Evolutionary conservation across 1,284 basidiomycete genomes (phyloP), one percentile per base, ranked within the genome.

Genomic region (Agroathelia rolfsii): DNA sequence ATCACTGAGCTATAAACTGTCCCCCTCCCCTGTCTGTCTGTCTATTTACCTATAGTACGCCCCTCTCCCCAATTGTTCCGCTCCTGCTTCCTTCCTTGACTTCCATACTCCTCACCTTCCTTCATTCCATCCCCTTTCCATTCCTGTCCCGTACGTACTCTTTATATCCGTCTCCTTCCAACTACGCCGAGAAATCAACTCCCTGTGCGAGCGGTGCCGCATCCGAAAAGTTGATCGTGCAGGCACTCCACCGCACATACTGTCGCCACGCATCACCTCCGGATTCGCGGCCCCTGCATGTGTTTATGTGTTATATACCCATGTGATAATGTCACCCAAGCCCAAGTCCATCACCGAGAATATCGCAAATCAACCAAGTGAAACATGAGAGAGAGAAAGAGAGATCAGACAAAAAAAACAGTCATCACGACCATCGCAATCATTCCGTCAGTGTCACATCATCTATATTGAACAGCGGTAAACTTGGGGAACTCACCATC

Each of bases 231-330:
- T 96, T 97, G 55, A 97, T 67, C 5, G 92, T 96, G 53, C 86
- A 90, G 25, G 85, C 76, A 51, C 82, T 81, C 83, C 84, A 87
- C 38, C 85, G 74, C 26, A 85, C 80, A 41, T 86, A 88, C 52
- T 94, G 87, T 58, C 93, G 93, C 92, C 92, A 96, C 15, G 92
- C 85, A 56, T 96, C 92, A 28, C 92, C 92, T 21, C 92, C 92
- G 10, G 86, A 90, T 61, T 96, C 92, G 36, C 92, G 75, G n/a
- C 93, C 93, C 89, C 88, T 90, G 38, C n/a, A n/a, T n/a, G n/a
- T n/a, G n/a, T 64, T 64, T 2, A 60, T 62, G n/a, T 23, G 41
- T 38, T 37, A 23, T 21, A 26, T 23, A 11, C 14, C 22, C 9
- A 11, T 5, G 10, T 12, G 14, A 25, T 25, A 5, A 26, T 16